Conservation (phyloP, 2,329 filamentous ascomycete genomes). For the Seiridium cupressi region DNA sequence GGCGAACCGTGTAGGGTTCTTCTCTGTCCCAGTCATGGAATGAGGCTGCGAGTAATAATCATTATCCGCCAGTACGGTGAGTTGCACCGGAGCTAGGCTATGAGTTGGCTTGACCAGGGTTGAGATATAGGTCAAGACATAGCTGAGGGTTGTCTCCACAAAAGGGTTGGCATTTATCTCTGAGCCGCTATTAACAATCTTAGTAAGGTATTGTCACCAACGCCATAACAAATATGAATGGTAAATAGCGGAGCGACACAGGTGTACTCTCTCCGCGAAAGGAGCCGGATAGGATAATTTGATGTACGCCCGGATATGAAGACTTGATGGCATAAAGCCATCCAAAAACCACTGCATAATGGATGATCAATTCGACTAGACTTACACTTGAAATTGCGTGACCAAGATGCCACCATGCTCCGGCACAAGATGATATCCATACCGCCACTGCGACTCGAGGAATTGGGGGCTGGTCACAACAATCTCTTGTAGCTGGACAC, state of each 20-base stretch:
- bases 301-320: no score
- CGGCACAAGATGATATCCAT: conserved; percentile 71
- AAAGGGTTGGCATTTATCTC: conserved; percentile 68
- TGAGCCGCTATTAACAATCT: conserved; percentile 35
- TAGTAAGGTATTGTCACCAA: not conserved
- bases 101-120: conserved; percentile 35
- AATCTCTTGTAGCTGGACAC: conserved; percentile 68
- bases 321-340: not conserved
- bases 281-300: no score
- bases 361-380: conserved; percentile 21
- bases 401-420: conserved; percentile 77
- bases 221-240: not conserved
- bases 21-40: conserved; percentile 21
- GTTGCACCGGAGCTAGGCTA: conserved; percentile 64
- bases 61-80: conserved; percentile 91
- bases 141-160: conserved; percentile 86
- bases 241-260: no score
- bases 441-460: conserved; percentile 80
- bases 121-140: conserved; percentile 79
- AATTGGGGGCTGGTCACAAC: conserved; percentile 93
- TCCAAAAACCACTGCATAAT: not conserved
- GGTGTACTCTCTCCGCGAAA: no score
- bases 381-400: conserved; percentile 76
- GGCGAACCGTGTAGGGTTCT: conserved; percentile 58
- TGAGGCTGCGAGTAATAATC: conserved; percentile 87